Base-by-base conservation (phyloP, 1,139 yeast genomes). In the Yamadazyma buinensis region DNA sequence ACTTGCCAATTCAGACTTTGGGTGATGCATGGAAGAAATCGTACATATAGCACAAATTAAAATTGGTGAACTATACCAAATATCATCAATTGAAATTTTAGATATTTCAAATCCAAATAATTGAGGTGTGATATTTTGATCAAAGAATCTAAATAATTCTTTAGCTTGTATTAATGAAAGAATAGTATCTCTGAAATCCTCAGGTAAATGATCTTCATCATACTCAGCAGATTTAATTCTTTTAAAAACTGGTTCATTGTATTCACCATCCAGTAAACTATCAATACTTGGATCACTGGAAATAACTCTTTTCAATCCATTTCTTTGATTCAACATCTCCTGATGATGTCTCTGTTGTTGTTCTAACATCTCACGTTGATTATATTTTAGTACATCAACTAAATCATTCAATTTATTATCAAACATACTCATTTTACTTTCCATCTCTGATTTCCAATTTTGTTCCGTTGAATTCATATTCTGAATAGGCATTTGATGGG, bases 21-120 rank as follows among this genome's bases (percentile, higher is more conserved):
- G 76, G 49, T 80, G 82, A 45, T 80, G 85, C 34, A 78, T 75
- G 18, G 81, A 75, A 0, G 85, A 72, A 13, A 80, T 78, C 5
- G 83, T 68, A 41, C 82, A 73, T 2, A 80, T 72, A 1, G 85
- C 78, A 39, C 80, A 76, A 3, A 80, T 72, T 15, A 80, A 56
- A 3, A 80, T 61, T 0, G 85, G 84, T 20, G 83, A 77, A 4
- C 66, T 48, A 3, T 61, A 55, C 85, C 85, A 79, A 7, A 77
- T 62, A 2, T 56, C 55, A 14, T 73, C 72, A 2, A 77, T 66
- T 0, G 72, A 59, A 35, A 77, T 67, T 35, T 67, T 63, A 1
- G 80, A 67, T 3, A 80, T 64, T 34, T 74, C 79, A 52, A 80
- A 81, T 1, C 87, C 87, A 57, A 79, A 80, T 28, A 81, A 57